phyloP scores from a whole-genome alignment of 1,139 yeast genomes.

The Candida glucosophila region DNA sequence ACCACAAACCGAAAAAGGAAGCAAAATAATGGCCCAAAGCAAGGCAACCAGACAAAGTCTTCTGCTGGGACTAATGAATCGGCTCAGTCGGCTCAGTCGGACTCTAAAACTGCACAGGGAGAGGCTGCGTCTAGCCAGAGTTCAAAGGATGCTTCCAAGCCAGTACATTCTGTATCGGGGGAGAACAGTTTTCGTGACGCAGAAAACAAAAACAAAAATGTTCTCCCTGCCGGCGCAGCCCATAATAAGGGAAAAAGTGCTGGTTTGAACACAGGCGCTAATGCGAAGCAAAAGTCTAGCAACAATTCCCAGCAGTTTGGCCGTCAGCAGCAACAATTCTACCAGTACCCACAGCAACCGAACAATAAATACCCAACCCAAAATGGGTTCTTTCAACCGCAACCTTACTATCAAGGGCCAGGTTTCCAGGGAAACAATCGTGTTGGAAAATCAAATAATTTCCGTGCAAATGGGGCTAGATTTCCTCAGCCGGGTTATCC shows the following conservation, averaged over 20 bases:
- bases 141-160: neutral
- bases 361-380: slow-evolving; percentile 4
- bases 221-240: no score
- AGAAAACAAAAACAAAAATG: slow-evolving; percentile 6
- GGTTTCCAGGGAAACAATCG: slow-evolving; percentile 13
- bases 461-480: slow-evolving; percentile 14
- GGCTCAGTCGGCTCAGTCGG: neutral
- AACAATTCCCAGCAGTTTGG: slow-evolving; percentile 12
- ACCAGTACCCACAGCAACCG: slow-evolving; percentile 4
- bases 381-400: slow-evolving; percentile 9
- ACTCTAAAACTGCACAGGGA: slow-evolving; percentile 6
- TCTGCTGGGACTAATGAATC: slow-evolving; percentile 1
- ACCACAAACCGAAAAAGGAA: slow-evolving; percentile 6
- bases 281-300: slow-evolving; percentile 11
- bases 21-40: slow-evolving; percentile 3
- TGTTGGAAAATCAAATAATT: slow-evolving; percentile 21
- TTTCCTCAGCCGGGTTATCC: slow-evolving; percentile 6
- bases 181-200: neutral
- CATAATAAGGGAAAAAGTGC: no score
- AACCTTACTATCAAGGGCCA: slow-evolving; percentile 9
- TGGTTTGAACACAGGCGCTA: slow-evolving; percentile 15
- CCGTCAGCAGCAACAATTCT: slow-evolving; percentile 8
- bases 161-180: neutral
- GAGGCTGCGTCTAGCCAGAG: no score
- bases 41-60: slow-evolving; percentile 1